phyloP scores from a whole-genome alignment of 306 rosid genomes.

The Abrus precatorius region DNA sequence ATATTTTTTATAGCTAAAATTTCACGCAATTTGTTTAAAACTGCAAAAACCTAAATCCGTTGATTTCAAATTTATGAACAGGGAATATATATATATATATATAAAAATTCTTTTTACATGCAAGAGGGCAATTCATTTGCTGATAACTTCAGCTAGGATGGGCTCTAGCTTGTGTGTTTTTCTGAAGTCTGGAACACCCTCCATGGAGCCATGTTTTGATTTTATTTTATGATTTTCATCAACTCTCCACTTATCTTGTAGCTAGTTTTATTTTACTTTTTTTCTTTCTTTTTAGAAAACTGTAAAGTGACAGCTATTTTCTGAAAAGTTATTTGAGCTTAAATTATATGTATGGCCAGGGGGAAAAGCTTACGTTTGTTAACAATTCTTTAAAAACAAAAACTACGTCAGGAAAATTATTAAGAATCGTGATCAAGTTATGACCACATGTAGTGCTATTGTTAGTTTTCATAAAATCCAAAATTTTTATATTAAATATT shows the following conservation, averaged over 20 bases:
- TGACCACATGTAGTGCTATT: neutral
- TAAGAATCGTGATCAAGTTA: neutral
- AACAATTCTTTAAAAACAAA: neutral
- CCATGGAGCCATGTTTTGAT: neutral
- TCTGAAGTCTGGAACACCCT: too few relatives aligned
- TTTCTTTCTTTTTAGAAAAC: neutral
- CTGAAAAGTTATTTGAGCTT: neutral
- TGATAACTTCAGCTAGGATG: too few relatives aligned
- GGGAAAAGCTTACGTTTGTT: neutral
- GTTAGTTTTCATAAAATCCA: neutral
- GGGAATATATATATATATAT: too few relatives aligned
- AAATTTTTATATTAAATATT: neutral
- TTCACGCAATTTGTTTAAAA: too few relatives aligned
- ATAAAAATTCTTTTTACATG: too few relatives aligned
- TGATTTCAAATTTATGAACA: too few relatives aligned
- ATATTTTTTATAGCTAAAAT: too few relatives aligned
- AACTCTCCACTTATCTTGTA: neutral
- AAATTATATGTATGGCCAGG: neutral
- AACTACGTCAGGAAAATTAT: neutral
- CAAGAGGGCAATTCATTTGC: too few relatives aligned
- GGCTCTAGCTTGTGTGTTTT: too few relatives aligned
- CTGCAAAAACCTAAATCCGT: too few relatives aligned
- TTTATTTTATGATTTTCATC: neutral
- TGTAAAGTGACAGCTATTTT: neutral
- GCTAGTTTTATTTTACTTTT: neutral